Evolutionary conservation across 2,329 filamentous ascomycete genomes (phyloP), one percentile per base, ranked within the genome.

Genomic region (Epichloe baconii): DNA sequence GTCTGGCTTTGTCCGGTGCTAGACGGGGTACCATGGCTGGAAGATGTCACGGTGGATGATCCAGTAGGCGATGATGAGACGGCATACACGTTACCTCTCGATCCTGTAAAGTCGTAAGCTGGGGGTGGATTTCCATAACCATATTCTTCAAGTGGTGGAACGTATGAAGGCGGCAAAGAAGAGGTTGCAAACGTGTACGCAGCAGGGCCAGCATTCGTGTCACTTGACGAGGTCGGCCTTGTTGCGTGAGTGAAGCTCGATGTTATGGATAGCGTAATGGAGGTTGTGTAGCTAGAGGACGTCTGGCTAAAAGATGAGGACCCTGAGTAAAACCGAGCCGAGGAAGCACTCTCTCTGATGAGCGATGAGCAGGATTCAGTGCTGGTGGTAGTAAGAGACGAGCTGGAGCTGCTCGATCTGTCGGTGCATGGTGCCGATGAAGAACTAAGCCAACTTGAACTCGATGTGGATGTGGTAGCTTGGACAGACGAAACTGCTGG

Each of bases 141-240:
- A 47, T 56, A 56, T 21, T 50, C 51, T 40, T 52, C 48, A 21
- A 55, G 48, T 7, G 53, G 52, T 34, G 53, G 47, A 14, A 48
- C 17, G 17, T 55, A 53, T 12, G 52, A 50, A 4, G 53, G 55
- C 1, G 49, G 55, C 11, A 47, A 11, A 35, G 52, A 51, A 38
- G 48, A 44, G 3, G 44, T 40, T 21, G 35, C 26, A 23, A 48
- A 43, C 6, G 45, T 52, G 37, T 53, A 53, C 17, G 47, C 40
- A 17, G 53, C 51, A 5, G 44, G 52, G 7, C 26, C 31, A 8
- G 51, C 48, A 11, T 14, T 50, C 11, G 40, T 35, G 14, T 19
- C 17, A 19, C 37, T 35, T 8, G 23, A 19, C 21, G n/a, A 49
- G 15, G 31, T 37, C 26, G 44, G 37, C 6, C 35, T 36, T 26